Evolutionary conservation across 257 asterid species (phyloP), one percentile per base, ranked within the genome.

Genomic region (Penstemon davidsonii): DNA sequence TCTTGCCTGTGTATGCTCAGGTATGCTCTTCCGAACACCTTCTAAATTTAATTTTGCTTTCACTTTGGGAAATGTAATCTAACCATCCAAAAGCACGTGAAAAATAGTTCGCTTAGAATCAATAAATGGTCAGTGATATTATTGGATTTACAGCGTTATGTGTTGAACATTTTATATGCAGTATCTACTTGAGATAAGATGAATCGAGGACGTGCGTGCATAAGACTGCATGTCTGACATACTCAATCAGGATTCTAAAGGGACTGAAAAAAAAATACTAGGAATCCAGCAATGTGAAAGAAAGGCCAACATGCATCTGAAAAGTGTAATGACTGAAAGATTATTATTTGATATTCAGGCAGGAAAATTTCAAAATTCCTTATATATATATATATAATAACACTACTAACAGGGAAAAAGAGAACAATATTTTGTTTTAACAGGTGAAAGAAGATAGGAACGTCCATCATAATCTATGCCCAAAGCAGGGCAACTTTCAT

Each of bases 1-100:
- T 70, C 84, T 78, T 84, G 79, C 99, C 99, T 93, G 99, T 60
- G 95, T 80, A 74, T 84, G 95, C 66, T 83, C 87, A 5, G 95
- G 95, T 73, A 87, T 75, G 78, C 74, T 87, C 80, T 85, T 93
- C 74, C 50, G 75, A 25, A 78, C 75, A 69, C 78, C 64, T 66
- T 84, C 95, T 60, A 88, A 39, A 76, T 86, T 86, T 80, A 93
- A 72, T 67, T 80, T 88, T 66, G 91, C 97, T 83, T 62, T 85
- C 65, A 90, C 99, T 73, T 84, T 93, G 15, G 96, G 76, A 69
- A 90, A 85, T 64, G 96, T 77, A 55, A 90, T 80, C 99, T 93
- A 74, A 64, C 74, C 45, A 78, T 49, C 54, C 57, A 41, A 66
- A 43, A 63, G 62, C 19, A 63, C 56, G 12, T 40, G 25, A 60